A percentile compares a stretch with the other conserved stretches of the same genome.
phyloP scores from a whole-genome alignment of 2,329 filamentous ascomycete genomes.

The Fusarium musae region DNA sequence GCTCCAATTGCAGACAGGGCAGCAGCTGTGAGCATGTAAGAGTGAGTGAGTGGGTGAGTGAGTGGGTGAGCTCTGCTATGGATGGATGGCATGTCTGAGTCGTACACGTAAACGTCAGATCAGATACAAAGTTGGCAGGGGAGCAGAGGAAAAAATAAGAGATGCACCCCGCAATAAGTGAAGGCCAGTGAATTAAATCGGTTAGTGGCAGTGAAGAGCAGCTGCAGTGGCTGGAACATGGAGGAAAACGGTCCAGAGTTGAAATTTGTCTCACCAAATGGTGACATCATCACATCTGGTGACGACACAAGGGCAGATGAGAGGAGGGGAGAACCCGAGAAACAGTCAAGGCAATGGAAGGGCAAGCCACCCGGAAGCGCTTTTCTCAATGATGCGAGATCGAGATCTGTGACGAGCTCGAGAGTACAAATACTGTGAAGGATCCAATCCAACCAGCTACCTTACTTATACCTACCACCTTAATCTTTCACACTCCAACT shows the following conservation, averaged over 20 bases:
- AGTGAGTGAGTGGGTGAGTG: background rate
- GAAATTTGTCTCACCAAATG: slow-evolving; percentile 44
- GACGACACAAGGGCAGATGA: slow-evolving; percentile 45
- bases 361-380: slow-evolving; percentile 34
- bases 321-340: slow-evolving; percentile 10
- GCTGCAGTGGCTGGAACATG: background rate
- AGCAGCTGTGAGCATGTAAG: background rate
- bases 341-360: slow-evolving; percentile 16
- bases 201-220: background rate
- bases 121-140: slow-evolving; percentile 34
- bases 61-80: background rate
- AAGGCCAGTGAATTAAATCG: background rate
- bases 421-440: slow-evolving; percentile 44
- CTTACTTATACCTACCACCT: background rate
- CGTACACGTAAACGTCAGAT: slow-evolving; percentile 28
- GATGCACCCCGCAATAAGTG: slow-evolving; percentile 16
- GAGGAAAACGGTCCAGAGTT: slow-evolving; percentile 1
- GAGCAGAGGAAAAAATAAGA: background rate
- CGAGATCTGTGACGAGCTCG: slow-evolving; percentile 37
- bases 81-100: background rate
- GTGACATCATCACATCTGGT: slow-evolving; percentile 56
- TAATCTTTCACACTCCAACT: slow-evolving; percentile 5
- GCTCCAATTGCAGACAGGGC: background rate
- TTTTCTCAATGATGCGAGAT: slow-evolving; percentile 38
- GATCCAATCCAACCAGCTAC: slow-evolving; percentile 4